Base-by-base conservation (phyloP, 495 filamentous ascomycete genomes). In the Penicillium atrosanguineum region DNA sequence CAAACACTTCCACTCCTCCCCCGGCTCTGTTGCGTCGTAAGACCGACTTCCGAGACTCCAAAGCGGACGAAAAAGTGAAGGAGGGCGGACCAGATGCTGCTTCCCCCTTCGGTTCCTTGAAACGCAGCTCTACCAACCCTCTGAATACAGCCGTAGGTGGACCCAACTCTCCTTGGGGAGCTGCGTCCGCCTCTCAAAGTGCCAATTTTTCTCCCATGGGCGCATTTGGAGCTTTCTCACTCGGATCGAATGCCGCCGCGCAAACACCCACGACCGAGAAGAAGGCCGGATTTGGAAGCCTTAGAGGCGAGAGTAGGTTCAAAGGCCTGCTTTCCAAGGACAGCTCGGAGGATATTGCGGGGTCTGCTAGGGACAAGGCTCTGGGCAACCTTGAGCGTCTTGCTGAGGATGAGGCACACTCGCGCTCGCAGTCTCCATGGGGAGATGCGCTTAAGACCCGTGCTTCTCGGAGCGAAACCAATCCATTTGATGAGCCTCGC, bases 161-260 rank as follows among this genome's bases (percentile, higher is more conserved):
- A 37, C 74, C 77, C 11, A 68, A 77, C 39, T 91, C 89, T 12
- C 85, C 89, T 1, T 96, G 91, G 91, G 68, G 65, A 15, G 67
- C 75, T 15, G 71, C 82, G 18, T 78, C 86, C 9, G 71, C 82
- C 18, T 79, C 86, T 8, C 77, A 77, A 43, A 83, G 69, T 67
- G 74, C 78, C 53, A 76, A 73, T 31, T 80, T 89, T 53, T 79
- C 87, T 4, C 83, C 84, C 5, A 88, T 93, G 76, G 90, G 90
- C 23, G 83, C 87, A n/a, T 96, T 96, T 71, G 90, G 91, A 11
- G 92, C 81, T 52, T 96, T 96, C 64, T 84, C 84, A 9, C 66
- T 91, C 20, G 79, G 78, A n/a, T 63, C 72, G 14, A 63, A 60
- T 25, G 52, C 67, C 5, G 68, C 69, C 5, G 68, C 69, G 15